A percentile compares a stretch with the other conserved stretches of the same genome.
phyloP scores from a whole-genome alignment of 495 filamentous ascomycete species.

The Aspergillus ellipticus region DNA sequence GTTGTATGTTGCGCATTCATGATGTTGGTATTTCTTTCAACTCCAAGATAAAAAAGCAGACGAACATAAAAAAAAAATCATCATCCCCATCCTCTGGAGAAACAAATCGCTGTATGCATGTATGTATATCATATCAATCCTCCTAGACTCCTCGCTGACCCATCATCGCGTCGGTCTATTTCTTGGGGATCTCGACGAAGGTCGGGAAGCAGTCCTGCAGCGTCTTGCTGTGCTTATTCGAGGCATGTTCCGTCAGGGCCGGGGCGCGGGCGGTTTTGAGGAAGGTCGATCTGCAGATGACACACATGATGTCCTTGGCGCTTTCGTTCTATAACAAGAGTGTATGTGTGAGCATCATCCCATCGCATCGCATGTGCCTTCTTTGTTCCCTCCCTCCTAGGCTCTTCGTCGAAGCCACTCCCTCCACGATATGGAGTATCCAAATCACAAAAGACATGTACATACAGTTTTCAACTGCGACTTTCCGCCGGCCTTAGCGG shows the following conservation, averaged over 20 bases:
- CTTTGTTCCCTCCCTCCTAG: not conserved
- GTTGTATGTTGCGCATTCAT: too few species aligned
- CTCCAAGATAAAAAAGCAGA: too few species aligned
- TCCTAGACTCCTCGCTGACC: too few species aligned
- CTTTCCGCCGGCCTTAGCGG: constrained; percentile 10
- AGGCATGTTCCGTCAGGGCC: constrained; percentile 15
- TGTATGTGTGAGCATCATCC: not conserved
- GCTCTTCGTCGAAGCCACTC: not conserved
- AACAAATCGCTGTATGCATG: too few species aligned
- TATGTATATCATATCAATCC: too few species aligned
- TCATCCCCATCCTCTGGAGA: too few species aligned
- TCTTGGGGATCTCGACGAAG: constrained; percentile 8
- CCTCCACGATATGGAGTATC: not conserved
- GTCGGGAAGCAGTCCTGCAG: constrained; percentile 16
- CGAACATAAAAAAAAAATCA: too few species aligned
- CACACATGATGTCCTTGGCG: constrained; percentile 16
- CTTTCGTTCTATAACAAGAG: constrained; percentile 15
- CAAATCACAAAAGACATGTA: not conserved
- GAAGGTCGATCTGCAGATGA: constrained; percentile 14
- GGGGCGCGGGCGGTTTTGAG: constrained; percentile 15
- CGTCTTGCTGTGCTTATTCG: constrained; percentile 18
- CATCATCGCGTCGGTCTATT: not conserved
- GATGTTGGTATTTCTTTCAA: too few species aligned
- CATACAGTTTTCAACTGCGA: constrained; percentile 17
- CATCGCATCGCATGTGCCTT: too few species aligned